A percentile compares a stretch with the other conserved stretches of the same genome.
Evolutionary conservation across 331 rosid genomes (phyloP).

Genomic region (Arachis monticola): DNA sequence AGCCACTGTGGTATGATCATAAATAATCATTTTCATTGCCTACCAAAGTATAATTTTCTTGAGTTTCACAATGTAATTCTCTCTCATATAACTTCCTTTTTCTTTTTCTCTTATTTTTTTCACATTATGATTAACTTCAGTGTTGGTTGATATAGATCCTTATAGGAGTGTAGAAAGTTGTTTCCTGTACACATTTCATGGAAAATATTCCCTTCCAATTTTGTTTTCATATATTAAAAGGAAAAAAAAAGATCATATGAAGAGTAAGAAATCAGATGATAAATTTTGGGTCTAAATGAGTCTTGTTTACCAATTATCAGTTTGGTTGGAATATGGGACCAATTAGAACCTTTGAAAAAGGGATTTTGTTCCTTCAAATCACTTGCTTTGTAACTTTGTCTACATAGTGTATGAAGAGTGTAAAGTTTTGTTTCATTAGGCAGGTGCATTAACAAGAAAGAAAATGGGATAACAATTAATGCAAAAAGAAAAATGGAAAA

Average conservation of each 20-base stretch:
- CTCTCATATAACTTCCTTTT: conserved; percentile 32
- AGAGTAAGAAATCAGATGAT: conserved; percentile 29
- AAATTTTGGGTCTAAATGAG: neutral
- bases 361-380: neutral
- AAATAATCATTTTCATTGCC: conserved; percentile 13
- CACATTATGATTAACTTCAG: conserved; percentile 33
- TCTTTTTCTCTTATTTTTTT: neutral
- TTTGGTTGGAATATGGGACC: neutral
- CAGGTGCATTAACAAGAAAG: neutral
- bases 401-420: neutral
- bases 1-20: conserved; percentile 74
- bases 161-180: conserved; percentile 58
- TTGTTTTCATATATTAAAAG: conserved; percentile 37
- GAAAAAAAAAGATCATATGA: conserved; percentile 12
- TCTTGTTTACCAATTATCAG: neutral
- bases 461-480: neutral
- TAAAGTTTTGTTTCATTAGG: neutral
- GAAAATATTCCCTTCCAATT: conserved; percentile 61
- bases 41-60: conserved; percentile 30
- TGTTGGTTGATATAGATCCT: conserved; percentile 53
- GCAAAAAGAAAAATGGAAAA: neutral
- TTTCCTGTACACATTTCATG: conserved; percentile 62
- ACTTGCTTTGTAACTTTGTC: neutral
- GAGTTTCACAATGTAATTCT: conserved; percentile 45
- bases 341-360: neutral